Evolutionary conservation across 2,329 filamentous ascomycete genomes (phyloP).

Genomic region (Xylaria sp.): DNA sequence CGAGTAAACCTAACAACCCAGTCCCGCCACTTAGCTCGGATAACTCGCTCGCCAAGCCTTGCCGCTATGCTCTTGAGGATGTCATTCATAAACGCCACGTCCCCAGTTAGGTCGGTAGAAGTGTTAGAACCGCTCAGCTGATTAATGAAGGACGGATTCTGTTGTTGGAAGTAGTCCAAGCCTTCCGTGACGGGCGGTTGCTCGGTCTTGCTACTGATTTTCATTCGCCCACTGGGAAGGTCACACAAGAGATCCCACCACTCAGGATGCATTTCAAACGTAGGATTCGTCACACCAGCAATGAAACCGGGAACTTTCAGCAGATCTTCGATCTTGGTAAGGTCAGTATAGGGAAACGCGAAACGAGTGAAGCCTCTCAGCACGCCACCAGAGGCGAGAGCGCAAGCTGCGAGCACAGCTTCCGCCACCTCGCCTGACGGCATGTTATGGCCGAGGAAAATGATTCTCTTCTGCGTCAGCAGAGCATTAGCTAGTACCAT

Average conservation of each 20-base stretch:
- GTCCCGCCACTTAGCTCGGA: slow-evolving; percentile 91
- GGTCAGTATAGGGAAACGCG: slow-evolving; percentile 96
- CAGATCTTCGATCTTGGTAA: slow-evolving; percentile 97
- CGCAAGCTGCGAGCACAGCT: slow-evolving; percentile 96
- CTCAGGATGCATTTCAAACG: slow-evolving; percentile 92
- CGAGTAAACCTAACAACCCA: slow-evolving; percentile 96
- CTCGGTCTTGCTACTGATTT: slow-evolving; percentile 91
- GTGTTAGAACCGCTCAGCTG: slow-evolving; percentile 56
- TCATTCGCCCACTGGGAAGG: slow-evolving; percentile 89
- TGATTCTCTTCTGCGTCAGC: slow-evolving; percentile 93
- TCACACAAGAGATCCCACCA: slow-evolving; percentile 99
- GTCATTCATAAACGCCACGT: slow-evolving; percentile 88
- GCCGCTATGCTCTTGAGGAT: slow-evolving; percentile 85
- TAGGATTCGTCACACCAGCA: slow-evolving; percentile 96
- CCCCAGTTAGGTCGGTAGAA: slow-evolving; percentile 78
- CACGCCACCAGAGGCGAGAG: slow-evolving; percentile 90
- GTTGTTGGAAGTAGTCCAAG: slow-evolving; percentile 86
- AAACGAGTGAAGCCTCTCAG: slow-evolving; percentile 93
- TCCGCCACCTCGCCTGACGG: slow-evolving; percentile 96
- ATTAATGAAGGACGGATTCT: slow-evolving; percentile 69
- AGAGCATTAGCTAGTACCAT: slow-evolving; percentile 95
- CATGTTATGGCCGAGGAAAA: slow-evolving; percentile 94
- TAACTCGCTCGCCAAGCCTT: slow-evolving; percentile 87
- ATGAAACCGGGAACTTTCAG: slow-evolving; percentile 97
- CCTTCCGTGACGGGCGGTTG: slow-evolving; percentile 84